Evolutionary conservation across 768 basidiomycete genomes (phyloP), one percentile per base, ranked within the genome.

Genomic region (Mycena galericulata): DNA sequence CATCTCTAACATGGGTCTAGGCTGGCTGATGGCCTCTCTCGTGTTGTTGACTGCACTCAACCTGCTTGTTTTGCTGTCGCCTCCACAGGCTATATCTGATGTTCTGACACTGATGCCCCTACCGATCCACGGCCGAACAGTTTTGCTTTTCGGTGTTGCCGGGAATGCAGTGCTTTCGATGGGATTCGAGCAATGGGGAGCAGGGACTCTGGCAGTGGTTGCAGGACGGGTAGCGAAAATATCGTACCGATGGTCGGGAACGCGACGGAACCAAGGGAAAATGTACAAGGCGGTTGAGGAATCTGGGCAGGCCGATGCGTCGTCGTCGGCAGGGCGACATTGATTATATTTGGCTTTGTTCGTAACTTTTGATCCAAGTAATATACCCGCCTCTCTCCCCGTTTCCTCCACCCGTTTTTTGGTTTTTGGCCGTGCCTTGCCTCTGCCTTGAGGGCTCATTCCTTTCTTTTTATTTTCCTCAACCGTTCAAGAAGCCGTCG

Each of bases 211-310:
- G 32, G 87, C 91, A 12, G 79, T 76, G n/a, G 32, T 86, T 32
- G 80, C 92, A n/a, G 89, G 87, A 5, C 73, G 76, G 40, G 67
- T 88, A 89, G 90, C 4, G 93, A 94, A 77, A 79, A 86, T 62
- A 97, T 97, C 85, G 94, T 95, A 80, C 82, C 86, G 17, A 88
- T 98, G 12, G 94, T 94, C 73, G 87, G 90, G 22, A 88, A 88
- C 43, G 88, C 91, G 89, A 79, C 79, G 67, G 20, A 46, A 55
- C 40, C 30, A 67, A 22, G 92, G 91, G 6, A 95, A 95, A 77
- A 79, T 86, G 55, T 99, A 99, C 86, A 97, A 96, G 80, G 84
- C 87, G 11, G 89, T 99, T 2, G 94, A 95, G 73, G 89, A 90
- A 24, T 46, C 34, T 36, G 34, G 34, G 8, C 34, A 36, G 34